A percentile compares a stretch with the other conserved stretches of the same genome.
Evolutionary conservation across 257 asterid species (phyloP).

Genomic region (Petrea volubilis): DNA sequence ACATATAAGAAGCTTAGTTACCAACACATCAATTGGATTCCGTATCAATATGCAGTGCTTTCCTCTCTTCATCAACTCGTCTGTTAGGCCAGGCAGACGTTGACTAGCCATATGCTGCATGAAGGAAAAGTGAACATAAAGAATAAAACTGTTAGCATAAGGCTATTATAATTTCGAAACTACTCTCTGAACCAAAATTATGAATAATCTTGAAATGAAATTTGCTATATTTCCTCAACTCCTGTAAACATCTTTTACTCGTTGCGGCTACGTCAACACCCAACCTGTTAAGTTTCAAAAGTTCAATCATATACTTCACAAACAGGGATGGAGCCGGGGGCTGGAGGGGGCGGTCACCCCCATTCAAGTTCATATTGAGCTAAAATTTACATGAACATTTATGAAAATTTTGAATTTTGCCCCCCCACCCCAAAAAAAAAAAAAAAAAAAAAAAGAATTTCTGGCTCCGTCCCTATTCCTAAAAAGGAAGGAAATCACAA

Average conservation of each 20-base stretch:
- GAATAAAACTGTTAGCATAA: neutral
- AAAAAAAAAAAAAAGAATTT: too few species aligned
- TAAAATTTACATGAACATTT: too few species aligned
- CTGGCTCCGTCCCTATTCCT: neutral
- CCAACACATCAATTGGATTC: slow-evolving; percentile 87
- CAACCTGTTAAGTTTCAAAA: neutral
- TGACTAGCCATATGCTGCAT: slow-evolving; percentile 90
- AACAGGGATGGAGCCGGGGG: neutral
- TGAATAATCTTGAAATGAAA: neutral
- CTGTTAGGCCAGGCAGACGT: slow-evolving; percentile 54
- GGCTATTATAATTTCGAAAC: neutral
- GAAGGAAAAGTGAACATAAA: slow-evolving; percentile 13
- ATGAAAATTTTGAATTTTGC: too few species aligned
- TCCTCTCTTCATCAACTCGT: slow-evolving; percentile 77
- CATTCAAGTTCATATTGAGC: too few species aligned
- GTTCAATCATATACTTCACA: slow-evolving; percentile 4
- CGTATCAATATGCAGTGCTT: slow-evolving; percentile 82
- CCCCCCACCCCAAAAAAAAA: too few species aligned
- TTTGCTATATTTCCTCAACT: neutral
- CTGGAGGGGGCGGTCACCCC: too few species aligned
- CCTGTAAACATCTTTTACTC: neutral
- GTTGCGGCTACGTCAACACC: neutral
- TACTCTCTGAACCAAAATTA: neutral
- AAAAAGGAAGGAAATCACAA: neutral
- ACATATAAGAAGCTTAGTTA: slow-evolving; percentile 30